These are phyloP conservation scores for Globomyces pollinis-pini DNA, from an alignment of 192 early-diverging fungal species.

Conservation along the genomic window DNA sequence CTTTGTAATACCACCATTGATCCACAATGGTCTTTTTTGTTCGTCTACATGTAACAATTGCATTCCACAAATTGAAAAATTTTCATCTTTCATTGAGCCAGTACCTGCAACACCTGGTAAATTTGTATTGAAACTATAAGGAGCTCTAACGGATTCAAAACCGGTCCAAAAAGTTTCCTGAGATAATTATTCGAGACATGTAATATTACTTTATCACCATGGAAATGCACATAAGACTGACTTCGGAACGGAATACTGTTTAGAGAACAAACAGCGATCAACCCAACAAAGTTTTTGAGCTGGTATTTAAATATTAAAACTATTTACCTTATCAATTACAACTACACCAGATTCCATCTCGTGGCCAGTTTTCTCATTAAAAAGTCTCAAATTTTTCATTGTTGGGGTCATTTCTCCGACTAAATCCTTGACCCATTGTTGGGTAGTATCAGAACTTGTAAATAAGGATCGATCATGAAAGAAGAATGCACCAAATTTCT, in stretches of 20 bases:
- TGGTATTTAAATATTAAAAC: too few relatives aligned
- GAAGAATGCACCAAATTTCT: slow-evolving; percentile 53
- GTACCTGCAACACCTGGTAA: not conserved
- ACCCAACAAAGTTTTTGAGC: slow-evolving; percentile 25
- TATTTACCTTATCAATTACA: slow-evolving; percentile 43
- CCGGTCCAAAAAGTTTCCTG: slow-evolving; percentile 68
- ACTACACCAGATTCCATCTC: slow-evolving; percentile 57
- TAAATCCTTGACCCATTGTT: not conserved
- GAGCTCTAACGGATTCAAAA: slow-evolving; percentile 38
- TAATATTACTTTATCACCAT: slow-evolving; percentile 65
- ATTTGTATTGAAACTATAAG: slow-evolving; percentile 28
- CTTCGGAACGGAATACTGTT: slow-evolving; percentile 12
- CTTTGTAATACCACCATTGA: slow-evolving; percentile 13
- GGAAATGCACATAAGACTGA: slow-evolving; percentile 12
- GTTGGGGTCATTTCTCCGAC: not conserved
- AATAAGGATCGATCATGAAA: slow-evolving; percentile 49
- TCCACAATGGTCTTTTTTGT: slow-evolving; percentile 8
- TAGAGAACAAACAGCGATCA: slow-evolving; percentile 12
- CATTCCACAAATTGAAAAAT: not conserved
- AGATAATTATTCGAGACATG: too few relatives aligned
- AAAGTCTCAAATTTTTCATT: slow-evolving; percentile 25
- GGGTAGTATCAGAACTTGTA: too few relatives aligned
- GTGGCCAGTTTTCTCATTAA: slow-evolving; percentile 32
- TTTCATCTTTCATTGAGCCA: slow-evolving; percentile 27
- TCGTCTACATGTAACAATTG: slow-evolving; percentile 8